These are phyloP conservation scores for barrel medic (Medicago truncatula) DNA, from an alignment of 306 rosid species.

Conservation along the genomic window MtrunA17r5.0-ANR NC_053042.1:51263001-51263500, in stretches of 20 bases:
- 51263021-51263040: too few species aligned
- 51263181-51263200: neutral
- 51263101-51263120: neutral
- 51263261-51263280: conserved; percentile 14
- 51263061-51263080: neutral
- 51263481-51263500: neutral
- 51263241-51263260: conserved; percentile 9
- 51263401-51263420: neutral
- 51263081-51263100: neutral
- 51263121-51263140: neutral
- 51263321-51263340: neutral
- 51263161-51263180: neutral
- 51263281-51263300: conserved; percentile 39
- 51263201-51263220: neutral
- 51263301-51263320: neutral
- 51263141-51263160: neutral
- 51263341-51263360: neutral
- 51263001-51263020: too few species aligned
- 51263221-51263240: neutral
- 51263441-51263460: neutral
- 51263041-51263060: neutral
- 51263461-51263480: conserved; percentile 15
- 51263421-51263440: neutral
- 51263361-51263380: conserved; percentile 4
- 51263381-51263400: conserved; percentile 21